Conservation (phyloP, 768 basidiomycete genomes). For the Punctularia strigosozonata region DNA sequence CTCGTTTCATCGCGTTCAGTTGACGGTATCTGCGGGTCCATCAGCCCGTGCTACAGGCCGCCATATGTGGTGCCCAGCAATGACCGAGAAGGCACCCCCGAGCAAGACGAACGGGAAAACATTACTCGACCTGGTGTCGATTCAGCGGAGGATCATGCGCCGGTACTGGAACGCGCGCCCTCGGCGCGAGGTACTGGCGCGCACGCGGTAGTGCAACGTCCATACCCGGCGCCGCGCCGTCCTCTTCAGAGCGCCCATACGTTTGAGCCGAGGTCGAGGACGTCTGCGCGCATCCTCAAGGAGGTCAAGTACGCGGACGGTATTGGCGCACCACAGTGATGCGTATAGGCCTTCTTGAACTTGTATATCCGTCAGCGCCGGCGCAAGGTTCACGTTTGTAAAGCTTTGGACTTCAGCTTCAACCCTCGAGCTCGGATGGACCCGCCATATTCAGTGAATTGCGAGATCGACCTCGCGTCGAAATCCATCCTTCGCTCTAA, state of each 20-base stretch:
- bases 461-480: too few relatives aligned
- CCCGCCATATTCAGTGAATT: too few relatives aligned
- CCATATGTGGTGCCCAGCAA: not conserved
- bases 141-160: constrained; percentile 3
- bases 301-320: constrained; percentile 18
- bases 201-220: not conserved
- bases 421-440: too few relatives aligned
- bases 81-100: not conserved
- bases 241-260: constrained; percentile 26
- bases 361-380: too few relatives aligned
- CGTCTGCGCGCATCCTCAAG: constrained; percentile 41
- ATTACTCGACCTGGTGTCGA: constrained; percentile 1
- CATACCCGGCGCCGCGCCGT: constrained; percentile 11
- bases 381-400: too few relatives aligned
- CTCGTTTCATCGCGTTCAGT: not conserved
- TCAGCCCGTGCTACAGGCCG: constrained; percentile 42
- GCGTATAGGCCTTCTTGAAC: too few relatives aligned
- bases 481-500: too few relatives aligned
- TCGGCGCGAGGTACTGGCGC: not conserved
- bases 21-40: not conserved
- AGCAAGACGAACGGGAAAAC: constrained; percentile 12
- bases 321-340: too few relatives aligned
- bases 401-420: too few relatives aligned
- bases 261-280: constrained; percentile 31
- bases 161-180: constrained; percentile 9